Base-by-base conservation (phyloP, 1,284 basidiomycete species). In the Tilletia setariae region DNA sequence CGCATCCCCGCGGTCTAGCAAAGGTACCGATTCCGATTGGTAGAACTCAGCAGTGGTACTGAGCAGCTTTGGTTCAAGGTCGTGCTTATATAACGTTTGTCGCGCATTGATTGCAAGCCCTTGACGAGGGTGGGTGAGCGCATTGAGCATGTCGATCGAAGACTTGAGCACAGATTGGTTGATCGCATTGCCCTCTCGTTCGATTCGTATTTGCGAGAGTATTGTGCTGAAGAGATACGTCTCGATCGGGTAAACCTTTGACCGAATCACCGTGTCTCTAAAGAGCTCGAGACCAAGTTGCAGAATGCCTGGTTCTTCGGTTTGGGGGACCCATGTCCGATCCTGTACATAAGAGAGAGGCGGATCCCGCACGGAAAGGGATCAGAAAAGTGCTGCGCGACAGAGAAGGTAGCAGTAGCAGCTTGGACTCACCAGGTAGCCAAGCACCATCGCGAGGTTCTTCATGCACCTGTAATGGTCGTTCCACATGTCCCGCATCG, bases 401-500 rank as follows among this genome's bases (percentile, higher is more conserved):
- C n/a, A n/a, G n/a, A n/a, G n/a, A n/a, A n/a, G n/a, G n/a, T n/a
- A n/a, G n/a, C n/a, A n/a, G n/a, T n/a, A n/a, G n/a, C n/a, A n/a
- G n/a, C 66, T 47, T 40, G 19, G 16, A 80, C 88, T 76, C 76
- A 94, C 95, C 91, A 98, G 95, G 82, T 99, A 99, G 80, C 92
- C 93, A 74, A 98, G 86, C 43, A 99, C 89, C 80, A 94, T 93
- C 46, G 90, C 88, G 68, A 99, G 84, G 82, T 94, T 93, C 53
- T 87, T 86, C 91, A 98, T 93, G 83, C 90, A 93, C 15, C 90
- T 89, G 6, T 87, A 89, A 83, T 98, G 95, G 81, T 98, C 94
- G 70, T 95, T 91, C 95, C 96, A 98, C 1, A 95, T 90, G 59
- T 87, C 87, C 77, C 89, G 88, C 70, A 97, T 78, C 15, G 92